Percentiles rank a stretch among this genome's conserved stretches.
Evolutionary conservation across 192 early-diverging fungal species (phyloP).

Genomic region (Coemansia sp.): DNA sequence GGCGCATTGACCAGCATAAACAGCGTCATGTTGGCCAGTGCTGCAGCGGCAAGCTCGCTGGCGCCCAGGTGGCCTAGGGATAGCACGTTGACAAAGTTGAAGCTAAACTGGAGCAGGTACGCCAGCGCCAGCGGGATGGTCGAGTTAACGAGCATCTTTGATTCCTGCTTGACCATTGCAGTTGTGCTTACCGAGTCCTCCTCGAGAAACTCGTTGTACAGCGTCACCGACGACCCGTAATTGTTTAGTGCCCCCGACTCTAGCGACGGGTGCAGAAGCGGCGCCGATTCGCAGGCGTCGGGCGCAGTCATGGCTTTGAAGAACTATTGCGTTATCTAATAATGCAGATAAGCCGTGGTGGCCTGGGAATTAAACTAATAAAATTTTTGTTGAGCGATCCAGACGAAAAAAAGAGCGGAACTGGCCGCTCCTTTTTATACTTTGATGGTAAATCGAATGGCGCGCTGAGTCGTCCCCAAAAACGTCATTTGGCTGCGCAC

Average conservation of each 20-base stretch:
- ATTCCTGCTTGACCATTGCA: slow-evolving; percentile 20
- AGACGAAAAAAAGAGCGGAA: not conserved
- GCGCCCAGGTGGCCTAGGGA: slow-evolving; percentile 61
- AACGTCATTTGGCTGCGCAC: slow-evolving; percentile 1
- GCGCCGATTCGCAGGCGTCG: slow-evolving; percentile 10
- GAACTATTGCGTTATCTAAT: not conserved
- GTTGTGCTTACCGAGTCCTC: slow-evolving; percentile 20
- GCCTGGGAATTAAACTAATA: not conserved
- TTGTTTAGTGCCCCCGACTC: not conserved
- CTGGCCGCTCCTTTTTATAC: not conserved
- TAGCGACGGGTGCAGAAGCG: slow-evolving; percentile 7
- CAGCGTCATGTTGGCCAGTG: slow-evolving; percentile 69
- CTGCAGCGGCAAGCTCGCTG: slow-evolving; percentile 64
- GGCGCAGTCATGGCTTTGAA: not conserved
- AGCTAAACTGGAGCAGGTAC: slow-evolving; percentile 63
- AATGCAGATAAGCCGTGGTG: no score
- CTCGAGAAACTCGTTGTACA: slow-evolving; percentile 24
- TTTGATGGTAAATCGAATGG: not conserved
- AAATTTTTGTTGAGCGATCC: not conserved
- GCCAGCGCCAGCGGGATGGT: slow-evolving; percentile 38
- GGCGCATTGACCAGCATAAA: slow-evolving; percentile 67
- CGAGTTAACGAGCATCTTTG: slow-evolving; percentile 9
- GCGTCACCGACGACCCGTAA: slow-evolving; percentile 7
- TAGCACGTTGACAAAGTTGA: slow-evolving; percentile 61
- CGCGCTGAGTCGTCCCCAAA: not conserved